These are phyloP conservation scores for Talaromyces islandicus DNA, from an alignment of 2,329 filamentous ascomycete species.

Conservation along the genomic window DNA sequence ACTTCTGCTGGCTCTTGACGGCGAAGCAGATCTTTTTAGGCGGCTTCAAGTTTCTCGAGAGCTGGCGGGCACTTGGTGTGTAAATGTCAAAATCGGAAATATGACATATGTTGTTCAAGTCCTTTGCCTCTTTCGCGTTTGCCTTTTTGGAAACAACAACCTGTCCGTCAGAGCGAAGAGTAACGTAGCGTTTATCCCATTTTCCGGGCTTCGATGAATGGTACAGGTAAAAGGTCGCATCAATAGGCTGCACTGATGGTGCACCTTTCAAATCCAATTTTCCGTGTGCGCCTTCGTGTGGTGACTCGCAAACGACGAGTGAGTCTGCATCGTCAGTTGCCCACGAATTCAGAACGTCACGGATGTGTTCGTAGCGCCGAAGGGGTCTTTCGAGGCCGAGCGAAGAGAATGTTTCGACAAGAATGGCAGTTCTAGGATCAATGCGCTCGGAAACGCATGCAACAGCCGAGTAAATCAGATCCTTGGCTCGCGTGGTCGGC, in stretches of 20 bases:
- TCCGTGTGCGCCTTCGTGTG: slow-evolving; percentile 41
- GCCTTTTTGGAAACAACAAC: slow-evolving; percentile 62
- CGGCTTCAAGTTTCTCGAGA: slow-evolving; percentile 66
- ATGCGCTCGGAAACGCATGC: slow-evolving; percentile 59
- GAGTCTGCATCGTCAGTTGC: slow-evolving; percentile 72
- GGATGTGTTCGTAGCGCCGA: slow-evolving; percentile 77
- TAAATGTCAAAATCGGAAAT: slow-evolving; percentile 92
- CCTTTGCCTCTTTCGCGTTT: slow-evolving; percentile 53
- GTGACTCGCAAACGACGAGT: slow-evolving; percentile 60
- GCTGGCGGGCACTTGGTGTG: slow-evolving; percentile 62
- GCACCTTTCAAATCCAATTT: slow-evolving; percentile 60
- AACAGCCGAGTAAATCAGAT: slow-evolving; percentile 65
- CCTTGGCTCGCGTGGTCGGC: slow-evolving; percentile 65
- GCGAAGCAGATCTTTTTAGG: slow-evolving; percentile 83
- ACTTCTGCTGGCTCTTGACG: slow-evolving; percentile 87
- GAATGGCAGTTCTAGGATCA: slow-evolving; percentile 58
- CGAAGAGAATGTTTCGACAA: slow-evolving; percentile 69
- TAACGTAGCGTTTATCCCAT: slow-evolving; percentile 82
- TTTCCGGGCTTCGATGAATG: slow-evolving; percentile 77
- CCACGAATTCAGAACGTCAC: slow-evolving; percentile 91
- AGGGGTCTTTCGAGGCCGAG: slow-evolving; percentile 77
- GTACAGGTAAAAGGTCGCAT: slow-evolving; percentile 66
- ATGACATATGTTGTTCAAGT: slow-evolving; percentile 68
- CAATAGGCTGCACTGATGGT: slow-evolving; percentile 57
- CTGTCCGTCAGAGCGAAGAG: slow-evolving; percentile 68